These are phyloP conservation scores for Cyclanthera cordifolia DNA, from an alignment of 306 rosid genomes.

Conservation along the genomic window DNA sequence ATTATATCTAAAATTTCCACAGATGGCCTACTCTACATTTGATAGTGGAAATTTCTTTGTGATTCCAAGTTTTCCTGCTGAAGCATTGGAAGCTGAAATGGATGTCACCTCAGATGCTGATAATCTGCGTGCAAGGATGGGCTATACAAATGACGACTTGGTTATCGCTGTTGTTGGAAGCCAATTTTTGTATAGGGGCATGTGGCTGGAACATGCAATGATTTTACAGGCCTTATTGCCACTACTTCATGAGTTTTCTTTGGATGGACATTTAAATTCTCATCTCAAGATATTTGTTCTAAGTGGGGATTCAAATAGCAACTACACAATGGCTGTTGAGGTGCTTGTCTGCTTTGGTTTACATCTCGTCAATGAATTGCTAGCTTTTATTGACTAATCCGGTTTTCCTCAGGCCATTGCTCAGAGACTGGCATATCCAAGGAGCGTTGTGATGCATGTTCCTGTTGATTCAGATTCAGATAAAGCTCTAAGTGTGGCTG, in stretches of 20 bases:
- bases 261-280: conserved; percentile 30
- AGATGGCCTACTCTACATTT: conserved; percentile 73
- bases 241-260: conserved; percentile 36
- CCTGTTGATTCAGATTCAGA: conserved; percentile 51
- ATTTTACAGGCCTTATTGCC: conserved; percentile 70
- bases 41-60: conserved; percentile 84
- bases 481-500: conserved; percentile 41
- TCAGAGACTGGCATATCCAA: conserved; percentile 61
- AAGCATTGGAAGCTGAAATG: conserved; percentile 52
- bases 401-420: conserved; percentile 54
- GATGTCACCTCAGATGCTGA: conserved; percentile 30
- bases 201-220: conserved; percentile 90
- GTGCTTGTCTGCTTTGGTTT: conserved; percentile 26
- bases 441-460: conserved; percentile 55
- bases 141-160: conserved; percentile 49
- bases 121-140: conserved; percentile 41
- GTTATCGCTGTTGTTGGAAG: conserved; percentile 76
- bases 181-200: conserved; percentile 66
- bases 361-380: background rate
- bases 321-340: conserved; percentile 65
- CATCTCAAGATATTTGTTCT: conserved; percentile 54
- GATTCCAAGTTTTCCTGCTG: conserved; percentile 79
- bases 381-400: conserved; percentile 23
- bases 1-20: conserved; percentile 20
- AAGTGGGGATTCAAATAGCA: conserved; percentile 56